Evolutionary conservation across 192 early-diverging fungal genomes (phyloP).

Genomic region (Coemansia sp.): DNA sequence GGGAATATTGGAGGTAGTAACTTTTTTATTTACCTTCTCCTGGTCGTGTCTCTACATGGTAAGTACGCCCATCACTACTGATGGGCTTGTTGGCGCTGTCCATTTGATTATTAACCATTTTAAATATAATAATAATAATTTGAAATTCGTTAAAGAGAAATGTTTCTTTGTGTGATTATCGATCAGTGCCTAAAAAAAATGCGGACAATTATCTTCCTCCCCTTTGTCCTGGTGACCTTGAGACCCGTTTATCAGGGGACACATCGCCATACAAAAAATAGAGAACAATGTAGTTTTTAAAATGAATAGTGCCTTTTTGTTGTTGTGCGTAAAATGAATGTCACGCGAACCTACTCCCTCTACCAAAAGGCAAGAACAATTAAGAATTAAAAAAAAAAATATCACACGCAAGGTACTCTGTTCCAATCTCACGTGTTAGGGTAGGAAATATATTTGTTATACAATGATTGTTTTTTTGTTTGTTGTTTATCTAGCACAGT

Average conservation of each 20-base stretch:
- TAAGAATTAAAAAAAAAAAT: neutral
- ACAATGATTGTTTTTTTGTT: neutral
- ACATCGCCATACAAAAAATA: neutral
- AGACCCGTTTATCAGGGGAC: neutral
- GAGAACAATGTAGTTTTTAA: neutral
- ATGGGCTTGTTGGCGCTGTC: constrained; percentile 82
- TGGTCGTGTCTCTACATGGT: constrained; percentile 76
- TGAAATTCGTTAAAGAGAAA: neutral
- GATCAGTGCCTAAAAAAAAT: no score
- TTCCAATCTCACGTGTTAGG: neutral
- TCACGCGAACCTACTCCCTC: neutral
- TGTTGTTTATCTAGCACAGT: constrained; percentile 26
- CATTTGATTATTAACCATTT: constrained; percentile 37
- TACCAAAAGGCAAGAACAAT: neutral
- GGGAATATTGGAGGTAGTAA: neutral
- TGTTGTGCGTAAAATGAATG: neutral
- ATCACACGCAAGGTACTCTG: neutral
- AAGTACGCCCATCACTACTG: constrained; percentile 74
- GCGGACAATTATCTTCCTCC: neutral
- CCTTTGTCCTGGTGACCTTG: neutral
- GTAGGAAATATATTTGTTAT: neutral
- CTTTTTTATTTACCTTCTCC: constrained; percentile 59
- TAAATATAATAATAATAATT: neutral
- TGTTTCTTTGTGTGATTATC: neutral
- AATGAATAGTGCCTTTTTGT: neutral